These are phyloP conservation scores for Fusarium ambrosium DNA, from an alignment of 2,329 filamentous ascomycete species.

Conservation along the genomic window DNA sequence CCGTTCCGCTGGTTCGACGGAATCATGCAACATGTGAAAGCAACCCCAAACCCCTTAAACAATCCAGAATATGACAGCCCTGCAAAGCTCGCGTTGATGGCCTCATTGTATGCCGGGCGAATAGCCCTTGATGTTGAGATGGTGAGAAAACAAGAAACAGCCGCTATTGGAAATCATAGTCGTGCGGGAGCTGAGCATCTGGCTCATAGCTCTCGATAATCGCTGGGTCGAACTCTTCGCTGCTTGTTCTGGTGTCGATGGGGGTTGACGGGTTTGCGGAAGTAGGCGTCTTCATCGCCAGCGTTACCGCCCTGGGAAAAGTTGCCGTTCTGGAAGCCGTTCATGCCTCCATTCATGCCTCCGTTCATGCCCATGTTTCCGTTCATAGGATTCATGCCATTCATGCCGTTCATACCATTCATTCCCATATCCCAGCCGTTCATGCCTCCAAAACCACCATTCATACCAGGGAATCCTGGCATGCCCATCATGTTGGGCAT, in stretches of 20 bases:
- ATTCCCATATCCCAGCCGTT: constrained; percentile 47
- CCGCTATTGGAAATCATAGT: constrained; percentile 22
- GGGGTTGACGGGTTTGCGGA: constrained; percentile 95
- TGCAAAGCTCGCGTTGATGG: constrained; percentile 13
- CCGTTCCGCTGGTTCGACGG: constrained; percentile 35
- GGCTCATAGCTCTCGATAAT: constrained; percentile 84
- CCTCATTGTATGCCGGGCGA: neutral
- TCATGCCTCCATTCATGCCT: constrained; percentile 47
- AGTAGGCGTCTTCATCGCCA: constrained; percentile 91
- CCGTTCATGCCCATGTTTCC: constrained; percentile 50
- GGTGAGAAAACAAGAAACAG: constrained; percentile 23
- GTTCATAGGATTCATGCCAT: constrained; percentile 51
- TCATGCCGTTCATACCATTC: constrained; percentile 43
- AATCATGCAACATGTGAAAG: constrained; percentile 32
- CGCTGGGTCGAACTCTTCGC: constrained; percentile 84
- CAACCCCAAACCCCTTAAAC: constrained; percentile 14
- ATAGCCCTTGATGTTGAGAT: constrained; percentile 4
- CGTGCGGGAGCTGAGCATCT: constrained; percentile 7
- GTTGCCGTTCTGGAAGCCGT: constrained; percentile 54
- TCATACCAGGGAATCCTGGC: constrained; percentile 50
- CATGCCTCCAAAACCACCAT: constrained; percentile 45
- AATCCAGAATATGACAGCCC: constrained; percentile 30
- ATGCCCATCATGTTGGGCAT: constrained; percentile 53
- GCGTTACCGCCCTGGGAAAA: constrained; percentile 63
- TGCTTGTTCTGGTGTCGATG: constrained; percentile 89